Percentiles rank a stretch among this genome's conserved stretches.
These are phyloP conservation scores for Dactylellina cionopaga DNA, from an alignment of 2,329 filamentous ascomycete genomes.

Conservation along the genomic window DNA sequence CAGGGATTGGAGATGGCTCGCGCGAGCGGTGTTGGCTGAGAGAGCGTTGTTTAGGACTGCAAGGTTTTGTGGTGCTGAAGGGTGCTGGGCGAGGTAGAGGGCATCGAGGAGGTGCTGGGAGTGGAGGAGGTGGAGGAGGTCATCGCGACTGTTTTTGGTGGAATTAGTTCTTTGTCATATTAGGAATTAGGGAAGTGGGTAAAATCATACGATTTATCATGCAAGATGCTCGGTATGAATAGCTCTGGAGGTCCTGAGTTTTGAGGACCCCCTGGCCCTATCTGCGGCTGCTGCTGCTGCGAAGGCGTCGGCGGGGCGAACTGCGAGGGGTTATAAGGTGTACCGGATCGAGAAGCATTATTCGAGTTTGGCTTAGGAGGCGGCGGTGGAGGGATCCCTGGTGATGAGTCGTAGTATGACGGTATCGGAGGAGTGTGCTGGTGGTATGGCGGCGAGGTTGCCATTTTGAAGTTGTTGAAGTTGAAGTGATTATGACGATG, in stretches of 20 bases:
- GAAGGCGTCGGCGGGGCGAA: constrained; percentile 63
- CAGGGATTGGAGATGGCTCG: constrained; percentile 67
- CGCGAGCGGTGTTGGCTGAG: constrained; percentile 76
- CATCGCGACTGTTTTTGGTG: constrained; percentile 72
- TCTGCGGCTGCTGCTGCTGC: constrained; percentile 56
- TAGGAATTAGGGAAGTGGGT: constrained; percentile 32
- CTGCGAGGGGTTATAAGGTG: constrained; percentile 66
- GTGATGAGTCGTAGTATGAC: constrained; percentile 51
- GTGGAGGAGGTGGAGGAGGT: constrained; percentile 76
- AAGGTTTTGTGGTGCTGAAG: constrained; percentile 73
- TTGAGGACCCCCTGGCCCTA: constrained; percentile 18
- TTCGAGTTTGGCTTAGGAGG: constrained; percentile 78
- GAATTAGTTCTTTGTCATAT: constrained; percentile 39
- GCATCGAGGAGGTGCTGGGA: constrained; percentile 75
- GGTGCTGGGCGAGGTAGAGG: constrained; percentile 78
- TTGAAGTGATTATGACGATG: constrained; percentile 13
- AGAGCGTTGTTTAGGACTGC: constrained; percentile 72
- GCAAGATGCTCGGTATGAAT: constrained; percentile 64
- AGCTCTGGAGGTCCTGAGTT: constrained; percentile 32
- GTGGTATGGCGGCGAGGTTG: constrained; percentile 36
- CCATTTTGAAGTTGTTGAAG: constrained; percentile 8
- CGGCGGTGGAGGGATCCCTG: constrained; percentile 69
- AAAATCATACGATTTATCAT: constrained; percentile 79
- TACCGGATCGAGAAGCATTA: constrained; percentile 71
- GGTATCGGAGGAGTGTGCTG: constrained; percentile 44